Percentiles rank a stretch among this genome's conserved stretches.
Evolutionary conservation across 2,329 filamentous ascomycete species (phyloP).

Genomic region (Fonsecaea nubica): DNA sequence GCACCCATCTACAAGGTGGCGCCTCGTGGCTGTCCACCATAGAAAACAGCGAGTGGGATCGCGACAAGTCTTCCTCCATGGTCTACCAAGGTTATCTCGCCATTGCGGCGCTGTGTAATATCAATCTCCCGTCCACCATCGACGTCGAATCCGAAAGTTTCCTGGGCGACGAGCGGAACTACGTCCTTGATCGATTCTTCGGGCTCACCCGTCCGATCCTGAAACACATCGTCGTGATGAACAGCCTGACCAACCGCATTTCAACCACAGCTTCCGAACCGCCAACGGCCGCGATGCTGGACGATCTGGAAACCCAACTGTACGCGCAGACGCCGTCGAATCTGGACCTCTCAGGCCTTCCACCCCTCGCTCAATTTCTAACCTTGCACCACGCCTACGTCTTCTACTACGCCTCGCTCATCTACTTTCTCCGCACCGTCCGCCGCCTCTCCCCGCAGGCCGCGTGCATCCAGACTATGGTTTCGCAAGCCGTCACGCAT

Average conservation of each 20-base stretch:
- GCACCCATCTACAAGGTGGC: conserved; percentile 40
- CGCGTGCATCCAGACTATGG: conserved; percentile 43
- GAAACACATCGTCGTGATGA: conserved; percentile 41
- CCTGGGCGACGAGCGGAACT: conserved; percentile 33
- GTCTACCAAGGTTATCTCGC: conserved; percentile 44
- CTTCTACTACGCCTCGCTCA: conserved; percentile 48
- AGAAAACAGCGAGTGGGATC: conserved; percentile 26
- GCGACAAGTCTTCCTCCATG: conserved; percentile 33
- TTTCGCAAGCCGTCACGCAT: conserved; percentile 44
- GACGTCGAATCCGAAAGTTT: conserved; percentile 38
- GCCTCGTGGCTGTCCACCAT: conserved; percentile 36
- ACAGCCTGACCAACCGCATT: conserved; percentile 40
- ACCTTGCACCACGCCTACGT: conserved; percentile 40
- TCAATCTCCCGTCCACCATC: conserved; percentile 40
- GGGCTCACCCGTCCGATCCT: conserved; percentile 43
- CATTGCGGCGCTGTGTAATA: conserved; percentile 43
- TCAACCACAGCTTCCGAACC: conserved; percentile 19
- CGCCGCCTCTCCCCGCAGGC: conserved; percentile 39
- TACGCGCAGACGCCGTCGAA: conserved; percentile 40
- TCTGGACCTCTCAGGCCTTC: conserved; percentile 36
- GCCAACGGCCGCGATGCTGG: conserved; percentile 38
- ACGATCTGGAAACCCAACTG: conserved; percentile 45
- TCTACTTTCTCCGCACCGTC: conserved; percentile 47
- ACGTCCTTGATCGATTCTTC: conserved; percentile 43
- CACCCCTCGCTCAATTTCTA: conserved; percentile 38